Conservation (phyloP, 495 filamentous ascomycete species). For the Chaetomidium leptoderma region DNA sequence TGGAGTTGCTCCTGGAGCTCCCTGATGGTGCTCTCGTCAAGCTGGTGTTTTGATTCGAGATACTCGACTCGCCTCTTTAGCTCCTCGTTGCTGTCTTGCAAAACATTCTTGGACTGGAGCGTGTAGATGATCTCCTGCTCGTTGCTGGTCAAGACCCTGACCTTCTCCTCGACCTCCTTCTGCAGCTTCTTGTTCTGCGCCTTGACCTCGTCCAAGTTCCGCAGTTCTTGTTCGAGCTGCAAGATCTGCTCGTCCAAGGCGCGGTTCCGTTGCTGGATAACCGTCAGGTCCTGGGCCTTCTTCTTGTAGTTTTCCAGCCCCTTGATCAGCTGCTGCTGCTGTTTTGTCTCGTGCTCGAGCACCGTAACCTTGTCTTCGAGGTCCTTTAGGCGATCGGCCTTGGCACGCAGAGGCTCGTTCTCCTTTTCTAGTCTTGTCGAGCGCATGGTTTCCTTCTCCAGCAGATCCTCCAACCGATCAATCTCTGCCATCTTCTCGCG, state of each 20-base stretch:
- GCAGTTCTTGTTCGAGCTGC: conserved; percentile 64
- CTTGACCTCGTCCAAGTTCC: conserved; percentile 55
- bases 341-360: conserved; percentile 66
- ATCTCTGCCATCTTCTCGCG: conserved; percentile 37
- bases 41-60: conserved; percentile 33
- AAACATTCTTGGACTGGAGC: conserved; percentile 33
- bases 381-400: conserved; percentile 41
- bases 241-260: conserved; percentile 39
- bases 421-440: conserved; percentile 39
- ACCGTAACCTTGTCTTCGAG: conserved; percentile 56
- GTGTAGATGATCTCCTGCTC: conserved; percentile 44
- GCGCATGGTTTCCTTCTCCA: conserved; percentile 34
- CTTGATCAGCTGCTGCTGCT: conserved; percentile 76
- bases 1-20: conserved; percentile 47
- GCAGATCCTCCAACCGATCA: conserved; percentile 35
- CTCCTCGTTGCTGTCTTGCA: conserved; percentile 32
- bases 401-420: conserved; percentile 42
- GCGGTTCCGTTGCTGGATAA: conserved; percentile 43
- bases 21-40: conserved; percentile 40
- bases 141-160: conserved; percentile 33
- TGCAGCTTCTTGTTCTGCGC: conserved; percentile 55
- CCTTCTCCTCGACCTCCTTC: conserved; percentile 38
- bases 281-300: conserved; percentile 61
- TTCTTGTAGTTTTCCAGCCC: conserved; percentile 68
- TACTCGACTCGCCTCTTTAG: conserved; percentile 33